Conservation (phyloP, 208 protist genomes). For the Leishmania tarentolae region DNA sequence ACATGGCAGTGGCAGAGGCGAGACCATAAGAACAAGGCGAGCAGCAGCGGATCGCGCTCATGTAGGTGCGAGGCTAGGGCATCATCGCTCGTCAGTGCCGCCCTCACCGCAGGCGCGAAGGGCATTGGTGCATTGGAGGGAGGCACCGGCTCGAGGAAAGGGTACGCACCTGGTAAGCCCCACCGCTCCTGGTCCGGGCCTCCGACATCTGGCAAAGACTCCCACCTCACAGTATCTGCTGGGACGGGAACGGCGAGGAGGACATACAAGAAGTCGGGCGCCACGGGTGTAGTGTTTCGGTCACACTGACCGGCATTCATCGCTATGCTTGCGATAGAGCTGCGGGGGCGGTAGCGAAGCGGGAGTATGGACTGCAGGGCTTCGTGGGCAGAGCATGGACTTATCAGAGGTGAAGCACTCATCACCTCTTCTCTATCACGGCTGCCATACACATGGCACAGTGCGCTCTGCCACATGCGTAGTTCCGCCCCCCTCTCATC, state of each 20-base stretch:
- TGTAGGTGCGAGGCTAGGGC: background rate
- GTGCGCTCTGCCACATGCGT: background rate
- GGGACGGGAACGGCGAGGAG: background rate
- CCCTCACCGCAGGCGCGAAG: background rate
- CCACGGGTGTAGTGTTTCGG: background rate
- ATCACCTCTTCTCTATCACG: background rate
- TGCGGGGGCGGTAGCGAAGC: background rate
- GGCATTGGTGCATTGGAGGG: background rate
- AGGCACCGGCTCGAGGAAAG: constrained; percentile 16
- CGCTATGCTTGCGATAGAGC: too few species aligned
- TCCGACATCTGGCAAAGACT: background rate
- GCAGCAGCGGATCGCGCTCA: constrained; percentile 3
- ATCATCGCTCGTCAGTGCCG: constrained; percentile 12
- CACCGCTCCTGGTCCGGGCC: background rate
- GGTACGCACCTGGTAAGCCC: background rate
- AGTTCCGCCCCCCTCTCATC: background rate
- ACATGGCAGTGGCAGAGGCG: constrained; percentile 21
- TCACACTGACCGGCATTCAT: background rate
- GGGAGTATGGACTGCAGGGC: background rate
- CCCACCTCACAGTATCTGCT: background rate
- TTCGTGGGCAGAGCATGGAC: background rate
- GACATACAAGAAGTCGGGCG: constrained; percentile 5
- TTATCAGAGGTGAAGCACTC: background rate
- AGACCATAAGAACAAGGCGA: constrained; percentile 26
- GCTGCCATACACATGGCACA: background rate